Conservation (phyloP, 2,329 filamentous ascomycete genomes). For the Hymenoscyphus scutula region DNA sequence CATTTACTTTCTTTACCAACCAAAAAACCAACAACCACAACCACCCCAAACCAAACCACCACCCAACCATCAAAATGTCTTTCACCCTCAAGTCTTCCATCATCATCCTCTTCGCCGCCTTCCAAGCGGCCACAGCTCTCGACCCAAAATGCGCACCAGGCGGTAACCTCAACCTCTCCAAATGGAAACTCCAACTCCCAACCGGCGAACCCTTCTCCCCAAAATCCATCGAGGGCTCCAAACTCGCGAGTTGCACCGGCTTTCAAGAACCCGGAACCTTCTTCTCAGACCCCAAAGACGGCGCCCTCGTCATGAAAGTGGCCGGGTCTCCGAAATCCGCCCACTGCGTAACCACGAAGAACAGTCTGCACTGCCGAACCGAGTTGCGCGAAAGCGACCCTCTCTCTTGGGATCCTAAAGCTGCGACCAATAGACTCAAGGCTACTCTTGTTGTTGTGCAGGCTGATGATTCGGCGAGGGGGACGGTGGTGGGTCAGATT, state of each 20-base stretch:
- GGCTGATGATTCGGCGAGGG: slow-evolving; percentile 38
- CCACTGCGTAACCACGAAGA: slow-evolving; percentile 40
- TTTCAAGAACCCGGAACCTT: slow-evolving; percentile 33
- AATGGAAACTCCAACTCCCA: slow-evolving; percentile 42
- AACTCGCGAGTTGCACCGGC: slow-evolving; percentile 40
- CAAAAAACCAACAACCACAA: not conserved
- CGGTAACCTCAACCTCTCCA: slow-evolving; percentile 30
- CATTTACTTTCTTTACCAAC: not conserved
- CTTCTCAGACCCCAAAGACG: slow-evolving; percentile 41
- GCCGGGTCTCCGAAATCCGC: slow-evolving; percentile 37
- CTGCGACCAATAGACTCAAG: slow-evolving; percentile 36
- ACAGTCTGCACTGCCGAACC: slow-evolving; percentile 44
- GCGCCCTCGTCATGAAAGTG: slow-evolving; percentile 42
- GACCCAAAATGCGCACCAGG: slow-evolving; percentile 1
- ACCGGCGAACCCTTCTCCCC: slow-evolving; percentile 35
- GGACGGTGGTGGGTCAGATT: slow-evolving; percentile 42
- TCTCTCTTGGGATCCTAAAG: slow-evolving; percentile 37
- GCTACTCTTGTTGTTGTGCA: slow-evolving; percentile 34
- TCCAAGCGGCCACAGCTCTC: not conserved
- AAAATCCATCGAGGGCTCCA: slow-evolving; percentile 32
- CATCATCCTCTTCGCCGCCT: not conserved
- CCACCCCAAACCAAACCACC: not conserved
- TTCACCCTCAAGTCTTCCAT: not conserved
- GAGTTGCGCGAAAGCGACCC: slow-evolving; percentile 42
- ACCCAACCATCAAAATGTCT: not conserved